Evolutionary conservation across 192 early-diverging fungal species (phyloP).

Genomic region (Entophlyctis luteolus): DNA sequence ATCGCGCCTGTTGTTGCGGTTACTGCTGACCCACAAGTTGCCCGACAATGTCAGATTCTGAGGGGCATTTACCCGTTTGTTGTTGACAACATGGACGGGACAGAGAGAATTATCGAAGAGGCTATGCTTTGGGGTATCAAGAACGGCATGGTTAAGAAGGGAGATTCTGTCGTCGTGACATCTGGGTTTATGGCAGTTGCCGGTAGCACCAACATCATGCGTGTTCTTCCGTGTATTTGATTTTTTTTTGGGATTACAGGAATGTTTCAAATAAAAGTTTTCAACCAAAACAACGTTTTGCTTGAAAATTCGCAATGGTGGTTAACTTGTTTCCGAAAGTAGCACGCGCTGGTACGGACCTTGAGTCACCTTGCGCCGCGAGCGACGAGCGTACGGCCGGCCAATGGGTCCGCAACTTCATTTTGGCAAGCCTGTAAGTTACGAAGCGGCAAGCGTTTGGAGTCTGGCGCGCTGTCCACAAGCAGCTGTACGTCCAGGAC

Average conservation of each 20-base stretch:
- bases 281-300: no score
- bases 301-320: no score
- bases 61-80: slow-evolving; percentile 54
- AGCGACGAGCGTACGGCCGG: no score
- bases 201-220: slow-evolving; percentile 53
- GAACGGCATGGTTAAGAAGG: slow-evolving; percentile 53
- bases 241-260: slow-evolving; percentile 44
- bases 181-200: slow-evolving; percentile 37
- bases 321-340: no score
- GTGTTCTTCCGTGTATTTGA: slow-evolving; percentile 48
- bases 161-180: slow-evolving; percentile 52
- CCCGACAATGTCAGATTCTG: slow-evolving; percentile 48
- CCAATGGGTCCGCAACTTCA: no score
- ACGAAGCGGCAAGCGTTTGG: no score
- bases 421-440: no score
- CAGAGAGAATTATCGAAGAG: slow-evolving; percentile 51
- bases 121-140: slow-evolving; percentile 59
- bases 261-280: no score
- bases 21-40: slow-evolving; percentile 59
- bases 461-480: no score
- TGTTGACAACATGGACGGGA: slow-evolving; percentile 48
- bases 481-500: no score
- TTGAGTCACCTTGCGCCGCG: no score
- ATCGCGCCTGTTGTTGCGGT: slow-evolving; percentile 85
- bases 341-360: no score